Base-by-base conservation (phyloP, 2,329 filamentous ascomycete genomes). In the Phialocephala sp. region DNA sequence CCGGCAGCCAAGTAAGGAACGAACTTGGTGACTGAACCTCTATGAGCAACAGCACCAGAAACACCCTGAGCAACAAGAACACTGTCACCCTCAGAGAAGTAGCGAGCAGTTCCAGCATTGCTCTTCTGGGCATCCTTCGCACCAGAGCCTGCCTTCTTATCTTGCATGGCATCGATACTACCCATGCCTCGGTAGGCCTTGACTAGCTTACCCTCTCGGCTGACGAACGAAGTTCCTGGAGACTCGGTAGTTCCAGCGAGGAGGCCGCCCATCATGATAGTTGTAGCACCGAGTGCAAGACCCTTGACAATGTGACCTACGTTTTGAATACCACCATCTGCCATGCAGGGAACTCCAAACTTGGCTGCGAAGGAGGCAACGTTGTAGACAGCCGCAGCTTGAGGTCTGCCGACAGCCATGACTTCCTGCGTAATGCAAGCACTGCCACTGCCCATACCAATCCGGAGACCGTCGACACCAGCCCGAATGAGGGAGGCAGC, bases 181-280 rank as follows among this genome's bases (percentile, higher is more conserved):
- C 95, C 95, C 95, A 99, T 99, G 67, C 95, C 95, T 80, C 95
- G 92, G 86, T 99, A 99, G 47, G 95, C 94, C 87, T 99, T 99
- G 80, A 99, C 94, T 62, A 99, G 89, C 86, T 98, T 96, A 71
- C 95, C 95, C 81, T 98, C 94, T 67, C 92, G 91, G 76, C 92
- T 97, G 73, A 99, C 93, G 77, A 97, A 98, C 72, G 96, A 98
- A 71, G 94, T 94, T 71, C 95, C 96, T 41, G 95, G 95, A 43
- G 94, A 98, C 82, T 99, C 95, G 50, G 94, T 97, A 69, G 95
- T 98, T 78, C 96, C 95, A 59, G 95, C 95, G 71, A 99, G 87
- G 61, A 99, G 89, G 82, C 95, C 96, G 75, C 95, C 95, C 95
- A 99, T 99, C 95, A 99, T 99, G 79, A 99, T 91, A 43, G 94